Evolutionary conservation across 2,329 filamentous ascomycete species (phyloP).

Genomic region (Alternaria novae-zelandiae): DNA sequence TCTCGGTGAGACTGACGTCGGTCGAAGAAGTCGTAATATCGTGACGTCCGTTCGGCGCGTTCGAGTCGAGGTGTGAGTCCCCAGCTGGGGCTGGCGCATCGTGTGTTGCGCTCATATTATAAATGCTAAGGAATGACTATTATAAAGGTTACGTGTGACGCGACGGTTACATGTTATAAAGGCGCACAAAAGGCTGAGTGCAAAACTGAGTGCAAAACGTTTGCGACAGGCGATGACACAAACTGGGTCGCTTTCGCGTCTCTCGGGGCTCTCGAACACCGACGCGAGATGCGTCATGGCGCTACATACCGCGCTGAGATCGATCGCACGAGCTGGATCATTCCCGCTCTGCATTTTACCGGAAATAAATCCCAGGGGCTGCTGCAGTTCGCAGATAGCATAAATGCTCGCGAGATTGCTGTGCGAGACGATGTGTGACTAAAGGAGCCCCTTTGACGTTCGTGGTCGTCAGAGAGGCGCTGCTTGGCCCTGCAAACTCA

Average conservation of each 20-base stretch:
- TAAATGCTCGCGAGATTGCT: neutral
- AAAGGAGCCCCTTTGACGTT: neutral
- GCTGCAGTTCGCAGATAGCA: neutral
- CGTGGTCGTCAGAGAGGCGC: neutral
- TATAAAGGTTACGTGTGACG: neutral
- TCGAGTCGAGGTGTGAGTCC: neutral
- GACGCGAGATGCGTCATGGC: constrained; percentile 8
- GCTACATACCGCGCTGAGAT: constrained; percentile 7
- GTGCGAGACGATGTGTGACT: neutral
- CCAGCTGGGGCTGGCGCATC: neutral
- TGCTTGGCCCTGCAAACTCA: neutral
- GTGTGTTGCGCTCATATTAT: constrained; percentile 13
- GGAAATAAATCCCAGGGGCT: neutral
- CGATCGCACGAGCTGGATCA: constrained; percentile 3
- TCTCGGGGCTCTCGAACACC: constrained; percentile 8
- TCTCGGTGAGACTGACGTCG: constrained; percentile 17
- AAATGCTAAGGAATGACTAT: neutral
- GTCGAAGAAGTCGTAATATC: constrained; percentile 23
- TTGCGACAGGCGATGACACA: neutral
- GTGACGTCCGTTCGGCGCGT: constrained; percentile 17
- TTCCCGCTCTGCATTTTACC: neutral
- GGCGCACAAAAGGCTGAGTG: neutral
- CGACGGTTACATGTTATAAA: constrained; percentile 4
- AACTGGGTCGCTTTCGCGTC: constrained; percentile 1
- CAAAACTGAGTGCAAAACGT: neutral